Evolutionary conservation across 1,139 yeast species (phyloP).

Genomic region (Groenewaldozyma auringiensis): DNA sequence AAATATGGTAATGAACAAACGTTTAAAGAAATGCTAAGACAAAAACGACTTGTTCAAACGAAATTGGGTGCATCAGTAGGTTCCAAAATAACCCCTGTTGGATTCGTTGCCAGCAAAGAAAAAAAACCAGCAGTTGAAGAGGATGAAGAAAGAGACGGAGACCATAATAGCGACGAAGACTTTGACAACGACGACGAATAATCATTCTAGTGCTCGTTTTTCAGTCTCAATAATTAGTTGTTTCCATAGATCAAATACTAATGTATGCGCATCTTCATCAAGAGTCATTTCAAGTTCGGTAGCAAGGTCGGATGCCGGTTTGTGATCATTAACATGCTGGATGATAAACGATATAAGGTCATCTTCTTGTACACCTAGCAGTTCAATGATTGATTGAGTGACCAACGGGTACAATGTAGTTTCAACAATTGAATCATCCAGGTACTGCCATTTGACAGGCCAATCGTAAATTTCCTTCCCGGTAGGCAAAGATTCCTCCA

Average conservation of each 20-base stretch:
- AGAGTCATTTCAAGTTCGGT: constrained; percentile 29
- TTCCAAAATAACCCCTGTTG: constrained; percentile 36
- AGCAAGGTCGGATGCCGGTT: constrained; percentile 23
- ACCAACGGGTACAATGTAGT: constrained; percentile 23
- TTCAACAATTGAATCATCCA: constrained; percentile 21
- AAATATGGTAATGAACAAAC: constrained; percentile 61
- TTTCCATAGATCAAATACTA: constrained; percentile 26
- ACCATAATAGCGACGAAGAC: constrained; percentile 49
- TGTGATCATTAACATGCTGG: constrained; percentile 22
- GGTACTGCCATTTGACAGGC: constrained; percentile 25
- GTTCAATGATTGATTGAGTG: constrained; percentile 26
- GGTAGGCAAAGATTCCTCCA: constrained; percentile 18
- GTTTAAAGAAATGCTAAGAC: constrained; percentile 66
- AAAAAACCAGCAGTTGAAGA: constrained; percentile 19
- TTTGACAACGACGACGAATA: constrained; percentile 45
- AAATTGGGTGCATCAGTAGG: constrained; percentile 24
- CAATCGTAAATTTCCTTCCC: constrained; percentile 19
- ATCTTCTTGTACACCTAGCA: constrained; percentile 32
- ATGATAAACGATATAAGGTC: constrained; percentile 29
- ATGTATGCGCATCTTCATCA: constrained; percentile 31
- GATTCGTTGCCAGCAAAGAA: constrained; percentile 47
- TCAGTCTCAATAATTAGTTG: constrained; percentile 24
- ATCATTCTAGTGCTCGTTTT: constrained; percentile 4
- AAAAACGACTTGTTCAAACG: constrained; percentile 47
- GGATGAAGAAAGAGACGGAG: constrained; percentile 14